These are phyloP conservation scores for Syncephalastrum monosporum DNA, from an alignment of 371 early-diverging fungal genomes.

Conservation along the genomic window DNA sequence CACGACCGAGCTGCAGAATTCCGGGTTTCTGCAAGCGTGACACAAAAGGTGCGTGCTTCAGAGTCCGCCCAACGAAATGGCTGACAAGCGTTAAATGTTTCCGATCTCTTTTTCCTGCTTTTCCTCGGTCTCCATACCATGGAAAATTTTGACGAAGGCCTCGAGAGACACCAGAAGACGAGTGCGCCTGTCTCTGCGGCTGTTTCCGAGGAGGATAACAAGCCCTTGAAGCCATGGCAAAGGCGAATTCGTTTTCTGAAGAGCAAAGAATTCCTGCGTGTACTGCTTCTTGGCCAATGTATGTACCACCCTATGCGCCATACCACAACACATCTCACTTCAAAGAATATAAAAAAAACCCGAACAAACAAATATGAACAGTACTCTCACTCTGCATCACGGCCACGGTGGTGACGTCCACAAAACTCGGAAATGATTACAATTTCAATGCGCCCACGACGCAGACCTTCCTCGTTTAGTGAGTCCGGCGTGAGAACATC, in stretches of 20 bases:
- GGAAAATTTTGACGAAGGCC: too few relatives aligned
- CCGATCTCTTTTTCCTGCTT: too few relatives aligned
- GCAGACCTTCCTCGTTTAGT: constrained; percentile 69
- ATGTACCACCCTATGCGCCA: constrained; percentile 7
- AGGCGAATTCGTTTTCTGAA: constrained; percentile 23
- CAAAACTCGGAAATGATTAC: constrained; percentile 45
- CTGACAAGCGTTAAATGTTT: too few relatives aligned
- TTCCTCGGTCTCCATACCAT: too few relatives aligned
- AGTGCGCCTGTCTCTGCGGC: too few relatives aligned
- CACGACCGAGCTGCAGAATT: too few relatives aligned
- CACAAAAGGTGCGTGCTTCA: too few relatives aligned
- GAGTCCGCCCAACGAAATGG: too few relatives aligned
- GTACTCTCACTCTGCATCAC: constrained; percentile 73
- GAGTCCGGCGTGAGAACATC: constrained; percentile 6
- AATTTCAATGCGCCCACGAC: constrained; percentile 62
- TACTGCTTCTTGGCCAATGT: constrained; percentile 33
- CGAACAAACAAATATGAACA: background rate
- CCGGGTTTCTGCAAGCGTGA: too few relatives aligned
- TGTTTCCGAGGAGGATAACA: too few relatives aligned
- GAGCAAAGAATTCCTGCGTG: constrained; percentile 25
- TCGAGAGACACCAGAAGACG: too few relatives aligned
- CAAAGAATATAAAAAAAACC: background rate
- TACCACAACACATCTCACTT: background rate
- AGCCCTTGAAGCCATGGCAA: constrained; percentile 12
- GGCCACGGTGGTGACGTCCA: constrained; percentile 60